Base-by-base conservation (phyloP, 768 basidiomycete genomes). In the Pulveroboletus sp. region DNA sequence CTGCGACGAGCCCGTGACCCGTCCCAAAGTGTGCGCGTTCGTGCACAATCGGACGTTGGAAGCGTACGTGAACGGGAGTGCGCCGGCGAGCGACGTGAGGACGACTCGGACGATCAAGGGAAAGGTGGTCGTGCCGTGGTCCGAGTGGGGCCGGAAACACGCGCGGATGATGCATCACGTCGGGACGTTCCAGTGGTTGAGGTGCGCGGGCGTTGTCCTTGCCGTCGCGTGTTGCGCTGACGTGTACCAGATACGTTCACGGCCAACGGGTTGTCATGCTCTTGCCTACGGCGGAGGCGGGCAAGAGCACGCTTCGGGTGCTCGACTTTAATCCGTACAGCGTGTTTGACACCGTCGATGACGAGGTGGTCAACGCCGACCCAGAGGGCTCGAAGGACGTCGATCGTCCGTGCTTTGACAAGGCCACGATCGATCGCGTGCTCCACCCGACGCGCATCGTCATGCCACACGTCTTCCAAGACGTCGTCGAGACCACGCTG, bases 101-200 rank as follows among this genome's bases (percentile, higher is more conserved):
- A 6, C 8, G 19, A 37, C 14, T n/a, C 13, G 13, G 22, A 29
- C 14, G 8, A 19, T 34, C 22, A 26, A 19, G 16, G 5, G 3
- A 20, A 34, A 51, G 31, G 16, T 36, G 29, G 35, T 48, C 12
- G 55, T 68, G 19, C 57, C 53, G 1, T 77, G 76, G 76, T 51
- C 56, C 2, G 60, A 59, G 22, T 77, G 76, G 76, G 75, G 74
- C 6, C 68, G 55, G 4, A 40, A 41, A 5, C 51, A 69, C 10
- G 64, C 74, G 41, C 59, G 76, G 6, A 63, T 71, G 47, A 19
- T 73, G 11, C 54, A 56, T 12, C 61, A 67, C 8, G 32, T 51
- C 9, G 57, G 49, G 2, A 50, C 49, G 23, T 75, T 72, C 53
- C 64, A 70, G 37, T 77, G 76, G 76, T 55, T 75, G 27, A 63